phyloP scores from a whole-genome alignment of 129 eudicot genomes.

The Lactuca saligna region DNA sequence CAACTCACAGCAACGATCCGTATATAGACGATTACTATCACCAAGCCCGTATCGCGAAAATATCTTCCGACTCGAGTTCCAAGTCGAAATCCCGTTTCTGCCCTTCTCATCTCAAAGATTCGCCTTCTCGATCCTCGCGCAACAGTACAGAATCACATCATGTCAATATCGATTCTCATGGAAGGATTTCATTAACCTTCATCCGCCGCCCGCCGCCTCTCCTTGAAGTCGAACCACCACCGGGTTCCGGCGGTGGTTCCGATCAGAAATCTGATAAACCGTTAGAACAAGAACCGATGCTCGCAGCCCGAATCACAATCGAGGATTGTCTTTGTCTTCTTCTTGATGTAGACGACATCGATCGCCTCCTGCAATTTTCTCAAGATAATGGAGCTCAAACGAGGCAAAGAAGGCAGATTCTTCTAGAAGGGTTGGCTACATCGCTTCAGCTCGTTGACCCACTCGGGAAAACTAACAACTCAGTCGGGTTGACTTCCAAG shows the following conservation, averaged over 20 bases:
- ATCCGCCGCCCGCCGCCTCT: constrained; percentile 86
- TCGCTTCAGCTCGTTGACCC: constrained; percentile 98
- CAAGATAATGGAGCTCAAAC: constrained; percentile 47
- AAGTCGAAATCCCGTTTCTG: constrained; percentile 71
- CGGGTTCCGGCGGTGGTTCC: constrained; percentile 37
- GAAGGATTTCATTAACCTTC: constrained; percentile 73
- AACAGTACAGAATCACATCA: constrained; percentile 59
- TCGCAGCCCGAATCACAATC: constrained; percentile 84
- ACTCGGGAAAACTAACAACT: constrained; percentile 62
- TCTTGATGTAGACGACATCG: constrained; percentile 50
- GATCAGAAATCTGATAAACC: constrained; percentile 70
- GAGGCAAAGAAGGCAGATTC: constrained; percentile 67
- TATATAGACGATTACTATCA: constrained; percentile 94
- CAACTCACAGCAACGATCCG: constrained; percentile 82
- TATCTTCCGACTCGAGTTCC: constrained; percentile 59
- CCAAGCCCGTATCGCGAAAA: constrained; percentile 81
- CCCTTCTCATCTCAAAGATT: constrained; percentile 65
- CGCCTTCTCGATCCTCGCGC: constrained; percentile 50
- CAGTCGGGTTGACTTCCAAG: constrained; percentile 59
- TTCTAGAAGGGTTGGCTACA: constrained; percentile 81
- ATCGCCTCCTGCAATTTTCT: constrained; percentile 34
- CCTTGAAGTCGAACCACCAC: constrained; percentile 72
- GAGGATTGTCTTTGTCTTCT: constrained; percentile 45
- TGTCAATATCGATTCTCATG: constrained; percentile 75
- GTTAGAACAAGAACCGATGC: constrained; percentile 92